Evolutionary conservation across 2,329 filamentous ascomycete species (phyloP), one percentile per base, ranked within the genome.

Genomic region (Trichoderma brevicompactum): DNA sequence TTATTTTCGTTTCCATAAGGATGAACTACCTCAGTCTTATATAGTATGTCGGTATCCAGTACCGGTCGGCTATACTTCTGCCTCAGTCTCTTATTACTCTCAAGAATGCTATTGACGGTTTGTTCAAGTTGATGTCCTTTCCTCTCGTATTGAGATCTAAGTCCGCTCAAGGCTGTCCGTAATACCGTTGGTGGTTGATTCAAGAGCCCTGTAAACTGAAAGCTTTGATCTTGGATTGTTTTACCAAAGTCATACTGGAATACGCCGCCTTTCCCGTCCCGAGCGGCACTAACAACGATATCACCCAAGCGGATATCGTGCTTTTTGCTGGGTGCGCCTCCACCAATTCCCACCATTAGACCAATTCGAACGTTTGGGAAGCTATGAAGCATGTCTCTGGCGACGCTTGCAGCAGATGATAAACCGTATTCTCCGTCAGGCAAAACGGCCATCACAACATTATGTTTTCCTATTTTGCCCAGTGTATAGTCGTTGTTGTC

Each of bases 181-280:
- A 56, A 9, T 2, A 7, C 19, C 10, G 28, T 3, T 5, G 53
- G 53, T 17, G 53, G 38, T 3, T 56, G 38, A 1, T 43, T 32
- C 5, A 43, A 41, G 12, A 44, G 17, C 1, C 53, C 53, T 0
- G 53, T 56, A 9, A n/a, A n/a, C n/a, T 28, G 40, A 28, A 43
- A 56, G 5, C 15, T 15, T 5, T 56, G 53, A 3, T n/a, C 19
- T 4, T 56, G 53, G 5, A 56, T 44, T 10, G 40, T 28, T 2
- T 56, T 56, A 9, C 53, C 53, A 17, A 56, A 56, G 53, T 56
- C 53, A 13, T 56, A 56, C 23, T 56, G 53, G 7, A 34, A 23
- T 1, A 56, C 8, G 3, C 38, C 53, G 1, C 53, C 9, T 9
- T 12, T 17, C 0, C 23, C 53, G 2, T 41, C 2, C 7, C 5